Conservation (phyloP, 305 asterid species). For the Solanum chacoense region DNA sequence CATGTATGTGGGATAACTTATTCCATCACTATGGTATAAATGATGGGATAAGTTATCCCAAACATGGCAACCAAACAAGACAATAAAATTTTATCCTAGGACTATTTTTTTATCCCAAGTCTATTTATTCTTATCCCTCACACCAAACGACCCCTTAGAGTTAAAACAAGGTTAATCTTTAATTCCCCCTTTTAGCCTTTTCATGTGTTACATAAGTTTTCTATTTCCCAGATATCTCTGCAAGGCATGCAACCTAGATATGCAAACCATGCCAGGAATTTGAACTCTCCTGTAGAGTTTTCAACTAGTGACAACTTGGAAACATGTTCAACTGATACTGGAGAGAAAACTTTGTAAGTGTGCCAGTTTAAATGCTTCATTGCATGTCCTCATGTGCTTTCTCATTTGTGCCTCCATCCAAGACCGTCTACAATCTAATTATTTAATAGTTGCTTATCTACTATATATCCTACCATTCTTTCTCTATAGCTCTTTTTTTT, state of each 20-base stretch:
- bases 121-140: background rate
- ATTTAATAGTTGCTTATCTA: background rate
- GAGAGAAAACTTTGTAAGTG: constrained; percentile 1
- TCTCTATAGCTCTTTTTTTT: background rate
- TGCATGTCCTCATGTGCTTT: background rate
- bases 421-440: background rate
- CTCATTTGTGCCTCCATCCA: background rate
- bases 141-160: background rate
- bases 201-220: background rate
- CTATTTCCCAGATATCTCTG: background rate
- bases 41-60: background rate
- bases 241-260: background rate
- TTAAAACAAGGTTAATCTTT: background rate
- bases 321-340: background rate
- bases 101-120: background rate
- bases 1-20: background rate
- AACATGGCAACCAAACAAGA: background rate
- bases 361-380: background rate
- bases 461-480: background rate
- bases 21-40: background rate
- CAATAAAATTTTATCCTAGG: background rate
- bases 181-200: background rate
- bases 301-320: constrained; percentile 3
- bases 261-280: background rate
- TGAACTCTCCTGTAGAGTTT: background rate